phyloP scores from a whole-genome alignment of 2,329 filamentous ascomycete species.

The Scopulariopsis brevicaulis region DNA sequence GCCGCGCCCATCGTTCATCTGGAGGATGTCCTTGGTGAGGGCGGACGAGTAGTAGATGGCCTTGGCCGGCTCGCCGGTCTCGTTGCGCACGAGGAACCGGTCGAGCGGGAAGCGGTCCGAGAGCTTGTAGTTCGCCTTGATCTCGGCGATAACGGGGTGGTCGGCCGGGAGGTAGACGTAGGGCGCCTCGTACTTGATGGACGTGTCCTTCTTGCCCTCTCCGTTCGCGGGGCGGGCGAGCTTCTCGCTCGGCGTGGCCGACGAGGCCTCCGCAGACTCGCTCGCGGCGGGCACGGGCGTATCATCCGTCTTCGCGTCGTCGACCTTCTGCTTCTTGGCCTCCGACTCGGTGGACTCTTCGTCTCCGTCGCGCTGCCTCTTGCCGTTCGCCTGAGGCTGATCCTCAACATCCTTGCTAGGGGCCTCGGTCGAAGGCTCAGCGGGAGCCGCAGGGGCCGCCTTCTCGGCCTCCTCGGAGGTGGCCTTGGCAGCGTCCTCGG shows the following conservation, averaged over 20 bases:
- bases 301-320: slow-evolving; percentile 5
- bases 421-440: slow-evolving; percentile 7
- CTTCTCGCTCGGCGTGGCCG: neutral
- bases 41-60: slow-evolving; percentile 93
- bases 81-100: slow-evolving; percentile 94
- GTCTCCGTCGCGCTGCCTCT: neutral
- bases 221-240: slow-evolving; percentile 1
- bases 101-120: slow-evolving; percentile 77
- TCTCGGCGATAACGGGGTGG: slow-evolving; percentile 65
- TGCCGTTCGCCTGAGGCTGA: slow-evolving; percentile 1
- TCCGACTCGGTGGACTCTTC: slow-evolving; percentile 1
- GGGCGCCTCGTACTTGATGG: slow-evolving; percentile 55
- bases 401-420: neutral
- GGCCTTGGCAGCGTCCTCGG: slow-evolving; percentile 7
- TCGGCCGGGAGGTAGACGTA: slow-evolving; percentile 79
- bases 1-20: slow-evolving; percentile 76
- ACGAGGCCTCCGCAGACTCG: neutral
- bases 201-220: slow-evolving; percentile 32
- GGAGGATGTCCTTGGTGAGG: slow-evolving; percentile 74
- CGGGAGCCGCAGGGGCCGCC: slow-evolving; percentile 2
- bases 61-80: slow-evolving; percentile 75
- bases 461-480: neutral
- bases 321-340: slow-evolving; percentile 4
- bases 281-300: neutral
- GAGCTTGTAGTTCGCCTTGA: slow-evolving; percentile 77